Base-by-base conservation (phyloP, 2,329 filamentous ascomycete genomes). In the Neocucurbitaria cava region DNA sequence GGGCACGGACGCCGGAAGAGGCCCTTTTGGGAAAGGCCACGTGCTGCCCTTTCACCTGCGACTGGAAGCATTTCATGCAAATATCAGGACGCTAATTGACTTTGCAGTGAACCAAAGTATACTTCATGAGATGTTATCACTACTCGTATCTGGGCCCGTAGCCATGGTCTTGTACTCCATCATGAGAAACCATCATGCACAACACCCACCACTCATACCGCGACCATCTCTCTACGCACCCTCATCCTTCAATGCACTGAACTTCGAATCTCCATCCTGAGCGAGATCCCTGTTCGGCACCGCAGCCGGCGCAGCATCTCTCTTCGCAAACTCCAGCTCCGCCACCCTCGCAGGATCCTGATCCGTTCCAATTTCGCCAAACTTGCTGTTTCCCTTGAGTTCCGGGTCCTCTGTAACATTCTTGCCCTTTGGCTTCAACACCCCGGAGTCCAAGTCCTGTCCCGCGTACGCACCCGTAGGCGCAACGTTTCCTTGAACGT, bases 301-400 rank as follows among this genome's bases (percentile, higher is more conserved):
- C n/a, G 60, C 67, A 5, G 68, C 69, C 40, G 58, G 59, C 49
- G 73, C 60, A 33, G 72, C 73, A 58, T 72, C 71, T 44, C 47
- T 59, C 64, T 66, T 69, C 63, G 71, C 62, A 36, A 78, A 67
- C 45, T 74, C 66, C 17, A 63, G 49, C 69, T 82, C 69, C 6
- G 83, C 84, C 17, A 73, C 63, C 26, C 84, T 75, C 2, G 79
- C 81, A 3, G 86, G 85, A 62, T 88, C 85, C 36, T 85, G 77
- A 58, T 81, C 71, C 2, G 77, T 77, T 2, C 85, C 85, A 55
- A 87, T 82, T 21, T 84, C 80, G 1, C 56, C 63, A 57, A 66
- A 65, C 50, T 59, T 59, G 1, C 33, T 58, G 45, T 69, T 62
- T 0, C 68, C 69, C 13, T 55, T 50, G 13, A 72, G 31, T 10